Evolutionary conservation across 1,284 basidiomycete species (phyloP), one percentile per base, ranked within the genome.

Genomic region (Cutaneotrichosporon sp.): DNA sequence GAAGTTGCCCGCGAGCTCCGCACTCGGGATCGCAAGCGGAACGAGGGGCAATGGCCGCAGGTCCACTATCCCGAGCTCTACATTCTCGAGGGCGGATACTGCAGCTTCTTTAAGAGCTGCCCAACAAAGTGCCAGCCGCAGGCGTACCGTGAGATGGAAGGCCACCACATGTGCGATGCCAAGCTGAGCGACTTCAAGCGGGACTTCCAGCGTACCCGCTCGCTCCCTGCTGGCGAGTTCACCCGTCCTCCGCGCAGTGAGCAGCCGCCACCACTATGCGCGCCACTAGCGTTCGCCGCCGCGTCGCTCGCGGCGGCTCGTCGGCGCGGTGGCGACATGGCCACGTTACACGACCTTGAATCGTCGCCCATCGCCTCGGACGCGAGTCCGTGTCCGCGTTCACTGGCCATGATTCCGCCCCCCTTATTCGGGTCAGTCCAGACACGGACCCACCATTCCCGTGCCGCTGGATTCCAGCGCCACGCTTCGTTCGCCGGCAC

Each of bases 61-160:
- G 86, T 97, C 51, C 88, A 91, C 75, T 99, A 92, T 69, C 94
- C 94, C 0, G 94, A 99, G 75, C 82, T 98, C 5, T 99, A 98
- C 78, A 84, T 99, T 60, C 82, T 99, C 7, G 88, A 96, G 73
- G 96, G 96, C 41, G 94, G 94, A 7, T 99, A 97, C 75, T 89
- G 84, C 64, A 81, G 83, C 48, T 98, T 93, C 76, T 97, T 81
- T 78, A 81, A 84, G 63, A 74, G 77, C 34, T 85, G 81, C 54
- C 77, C 82, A 1, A 65, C 43, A 3, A 84, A 85, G 38, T 97
- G 93, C 77, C 79, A 87, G 51, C 92, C 91, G 0, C 78, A 77
- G 22, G 85, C 81, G 2, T 98, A 98, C 71, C 84, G 96, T 33
- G 82, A 80, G 17, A 98, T 98, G 94, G 92, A 97, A 69, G 91